Base-by-base conservation (phyloP, 2,329 filamentous ascomycete genomes). In the Cercospora sp. region DNA sequence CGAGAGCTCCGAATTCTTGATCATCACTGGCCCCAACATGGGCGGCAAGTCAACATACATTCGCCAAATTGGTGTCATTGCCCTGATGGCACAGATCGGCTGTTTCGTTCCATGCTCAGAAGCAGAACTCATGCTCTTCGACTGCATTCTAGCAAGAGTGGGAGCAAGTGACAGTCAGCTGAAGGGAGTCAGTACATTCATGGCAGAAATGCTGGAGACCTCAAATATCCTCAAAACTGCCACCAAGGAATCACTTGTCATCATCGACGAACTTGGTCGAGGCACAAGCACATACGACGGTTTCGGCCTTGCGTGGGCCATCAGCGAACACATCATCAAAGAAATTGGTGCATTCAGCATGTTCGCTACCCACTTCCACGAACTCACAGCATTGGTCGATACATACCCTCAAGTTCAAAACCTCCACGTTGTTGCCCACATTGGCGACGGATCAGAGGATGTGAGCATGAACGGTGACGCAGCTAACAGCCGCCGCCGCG, bases 121-220 rank as follows among this genome's bases (percentile, higher is more conserved):
- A 78, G 95, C 96, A 13, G 94, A 98, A 80, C 83, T 99, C 55
- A 97, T 92, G 16, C 93, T 99, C 67, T 99, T 97, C 79, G 95
- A 99, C 82, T 95, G 93, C 70, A 97, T 99, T 70, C 90, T 99
- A 45, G 95, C 96, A 0, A 91, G 95, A 74, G 95, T 99, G 0
- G 95, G 96, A 51, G 96, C 95, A 6, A 95, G 91, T 74, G 96
- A 99, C 81, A 97, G 92, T 6, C 95, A 98, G 80, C 90, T 99
- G 71, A 98, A 98, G 81, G 95, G 95, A 40, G 95, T 99, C 1
- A 97, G 93, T 3, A 99, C 95, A 0, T 99, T 99, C 80, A 99
- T 99, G 96, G 95, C 95, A 1, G 95, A 99, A 82, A 99, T 99
- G 95, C 87, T 99, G 24, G 95, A 99, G 80, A 99, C 95, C 1